These are phyloP conservation scores for Solanum corneliomulleri DNA, from an alignment of 257 asterid genomes.

Conservation along the genomic window DNA sequence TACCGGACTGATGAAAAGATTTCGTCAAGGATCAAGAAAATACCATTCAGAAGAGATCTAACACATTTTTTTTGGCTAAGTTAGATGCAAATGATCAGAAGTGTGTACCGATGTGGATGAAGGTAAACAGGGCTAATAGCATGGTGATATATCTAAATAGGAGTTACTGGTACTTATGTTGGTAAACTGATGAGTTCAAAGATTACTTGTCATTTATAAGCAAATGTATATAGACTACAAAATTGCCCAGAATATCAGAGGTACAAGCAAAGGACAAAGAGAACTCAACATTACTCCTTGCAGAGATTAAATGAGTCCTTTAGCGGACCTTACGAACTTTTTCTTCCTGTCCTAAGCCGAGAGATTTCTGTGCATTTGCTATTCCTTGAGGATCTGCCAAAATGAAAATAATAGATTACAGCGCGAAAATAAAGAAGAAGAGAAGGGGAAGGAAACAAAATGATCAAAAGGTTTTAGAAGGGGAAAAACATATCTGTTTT, in stretches of 20 bases:
- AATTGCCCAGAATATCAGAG: neutral
- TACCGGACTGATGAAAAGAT: neutral
- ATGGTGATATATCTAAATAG: constrained; percentile 34
- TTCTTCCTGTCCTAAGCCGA: constrained; percentile 87
- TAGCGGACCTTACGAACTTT: constrained; percentile 66
- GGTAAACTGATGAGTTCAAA: neutral
- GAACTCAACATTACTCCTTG: neutral
- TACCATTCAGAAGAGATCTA: constrained; percentile 15
- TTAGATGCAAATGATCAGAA: constrained; percentile 42
- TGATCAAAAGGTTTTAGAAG: neutral
- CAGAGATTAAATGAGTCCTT: neutral
- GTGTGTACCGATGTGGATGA: constrained; percentile 53
- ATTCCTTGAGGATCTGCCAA: constrained; percentile 87
- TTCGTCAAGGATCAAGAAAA: constrained; percentile 12
- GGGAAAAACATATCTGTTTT: neutral
- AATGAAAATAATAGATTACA: neutral
- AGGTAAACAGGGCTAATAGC: constrained; percentile 45
- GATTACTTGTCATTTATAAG: neutral
- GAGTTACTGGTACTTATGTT: neutral
- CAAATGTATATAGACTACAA: neutral
- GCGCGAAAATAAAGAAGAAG: neutral
- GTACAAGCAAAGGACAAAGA: neutral
- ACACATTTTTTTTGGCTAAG: constrained; percentile 10
- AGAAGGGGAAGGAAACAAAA: neutral
- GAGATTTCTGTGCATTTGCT: constrained; percentile 85